Evolutionary conservation across 495 filamentous ascomycete genomes (phyloP), one percentile per base, ranked within the genome.

Genomic region (Cercophora scortea): DNA sequence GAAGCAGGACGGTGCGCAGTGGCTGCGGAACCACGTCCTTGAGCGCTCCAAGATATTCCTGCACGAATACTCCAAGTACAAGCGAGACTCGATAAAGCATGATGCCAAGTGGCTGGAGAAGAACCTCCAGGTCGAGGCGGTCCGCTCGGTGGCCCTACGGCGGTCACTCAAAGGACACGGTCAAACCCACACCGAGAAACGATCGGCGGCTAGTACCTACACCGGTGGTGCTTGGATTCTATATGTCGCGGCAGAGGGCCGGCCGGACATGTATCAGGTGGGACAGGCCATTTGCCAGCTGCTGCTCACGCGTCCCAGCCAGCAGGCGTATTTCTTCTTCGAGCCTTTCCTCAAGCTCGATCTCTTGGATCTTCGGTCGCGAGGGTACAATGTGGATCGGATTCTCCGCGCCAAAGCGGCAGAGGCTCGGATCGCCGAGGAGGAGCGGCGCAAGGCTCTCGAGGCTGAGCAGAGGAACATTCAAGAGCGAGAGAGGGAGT

Each of bases 381-480:
- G 90, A 52, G 93, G 93, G 4, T 96, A 93, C 70, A 97, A 99
- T 57, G 93, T 97, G 40, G 88, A 93, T 50, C 83, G 93, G 13
- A 95, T 97, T 59, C 75, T 99, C 16, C 81, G 86, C 33, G 81
- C 83, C 34, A 91, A 90, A 67, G 89, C 84, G 10, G 85, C 85
- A 6, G 90, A 97, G 63, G 85, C 87, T 12, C 78, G 86, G 32
- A 83, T 96, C 58, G 90, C 88, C 6, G 88, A 96, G 57, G 84
- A 89, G 59, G 80, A 87, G 55, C 79, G 87, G 15, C 79, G 84
- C 61, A 87, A 85, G 59, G 82, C 89, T 40, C 53, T 90, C 12
- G 89, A 94, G 43, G 83, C 85, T 47, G 88, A 96, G 62, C 79
- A 80, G 60, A 72, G 69, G 17, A 68, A 83, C 18, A 82, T 85